Evolutionary conservation across 257 asterid genomes (phyloP).

Genomic region (Solanum megistacrolobum): DNA sequence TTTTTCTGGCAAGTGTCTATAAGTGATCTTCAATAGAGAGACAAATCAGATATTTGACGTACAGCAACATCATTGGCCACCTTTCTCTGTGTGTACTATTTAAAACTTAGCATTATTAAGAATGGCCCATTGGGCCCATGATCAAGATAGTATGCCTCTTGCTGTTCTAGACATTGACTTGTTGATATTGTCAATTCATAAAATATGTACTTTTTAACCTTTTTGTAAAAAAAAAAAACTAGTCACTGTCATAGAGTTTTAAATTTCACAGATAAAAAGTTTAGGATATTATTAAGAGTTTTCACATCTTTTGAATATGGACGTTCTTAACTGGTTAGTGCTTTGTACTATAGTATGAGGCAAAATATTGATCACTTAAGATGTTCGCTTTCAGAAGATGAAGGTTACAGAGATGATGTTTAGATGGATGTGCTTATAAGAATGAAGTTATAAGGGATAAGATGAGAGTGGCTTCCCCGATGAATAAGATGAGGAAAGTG

Average conservation of each 20-base stretch:
- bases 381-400: neutral
- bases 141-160: neutral
- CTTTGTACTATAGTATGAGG: fast-evolving
- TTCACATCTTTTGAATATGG: neutral
- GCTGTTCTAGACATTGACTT: neutral
- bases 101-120: neutral
- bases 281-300: neutral
- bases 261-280: neutral
- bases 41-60: neutral
- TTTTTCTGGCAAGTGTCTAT: neutral
- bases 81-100: neutral
- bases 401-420: neutral
- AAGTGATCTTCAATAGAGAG: neutral
- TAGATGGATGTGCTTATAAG: neutral
- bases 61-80: neutral
- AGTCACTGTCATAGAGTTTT: neutral
- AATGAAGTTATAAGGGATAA: neutral
- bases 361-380: neutral
- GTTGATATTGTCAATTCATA: neutral
- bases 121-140: conserved; percentile 6
- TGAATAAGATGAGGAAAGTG: neutral
- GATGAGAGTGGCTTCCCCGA: no score
- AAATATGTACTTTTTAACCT: neutral
- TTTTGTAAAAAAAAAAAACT: neutral
- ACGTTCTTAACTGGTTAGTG: fast-evolving